Conservation (phyloP, 2,329 filamentous ascomycete species). For the Calonectria hawksworthii region DNA sequence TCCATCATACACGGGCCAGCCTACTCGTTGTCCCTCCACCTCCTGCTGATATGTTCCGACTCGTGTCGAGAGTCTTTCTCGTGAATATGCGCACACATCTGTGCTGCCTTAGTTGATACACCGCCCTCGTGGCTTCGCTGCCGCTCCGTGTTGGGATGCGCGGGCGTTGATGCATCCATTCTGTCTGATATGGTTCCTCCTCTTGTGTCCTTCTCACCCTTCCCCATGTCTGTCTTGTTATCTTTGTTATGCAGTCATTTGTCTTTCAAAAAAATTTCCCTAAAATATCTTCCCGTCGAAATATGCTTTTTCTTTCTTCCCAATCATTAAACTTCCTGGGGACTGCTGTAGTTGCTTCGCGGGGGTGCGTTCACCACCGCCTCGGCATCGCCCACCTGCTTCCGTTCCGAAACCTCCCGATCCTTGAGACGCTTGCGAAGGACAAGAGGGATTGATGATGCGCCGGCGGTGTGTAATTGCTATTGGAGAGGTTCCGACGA, state of each 20-base stretch:
- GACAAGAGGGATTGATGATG: slow-evolving; percentile 51
- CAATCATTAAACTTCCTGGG: slow-evolving; percentile 47
- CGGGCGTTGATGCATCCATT: slow-evolving; percentile 19
- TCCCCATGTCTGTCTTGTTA: neutral
- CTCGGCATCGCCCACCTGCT: slow-evolving; percentile 91
- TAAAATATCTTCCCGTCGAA: slow-evolving; percentile 17
- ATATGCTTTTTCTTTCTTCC: slow-evolving; percentile 35
- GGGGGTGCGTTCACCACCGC: slow-evolving; percentile 74
- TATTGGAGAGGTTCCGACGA: slow-evolving; percentile 98
- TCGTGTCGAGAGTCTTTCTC: slow-evolving; percentile 5
- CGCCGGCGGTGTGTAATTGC: slow-evolving; percentile 72
- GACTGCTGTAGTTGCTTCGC: slow-evolving; percentile 47
- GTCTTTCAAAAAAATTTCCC: neutral
- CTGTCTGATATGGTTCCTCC: slow-evolving; percentile 1
- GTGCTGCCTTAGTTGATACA: slow-evolving; percentile 16
- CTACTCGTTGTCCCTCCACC: slow-evolving; percentile 2
- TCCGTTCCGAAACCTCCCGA: slow-evolving; percentile 84
- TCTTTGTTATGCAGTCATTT: neutral
- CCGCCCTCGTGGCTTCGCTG: slow-evolving; percentile 5
- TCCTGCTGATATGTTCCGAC: neutral
- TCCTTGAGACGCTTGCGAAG: slow-evolving; percentile 77
- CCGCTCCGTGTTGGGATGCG: slow-evolving; percentile 3
- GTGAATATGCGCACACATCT: slow-evolving; percentile 2
- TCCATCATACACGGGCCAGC: slow-evolving; percentile 39
- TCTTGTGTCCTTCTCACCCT: neutral